Evolutionary conservation across 1,284 basidiomycete species (phyloP).

Genomic region (Fomitopsis pinicola): DNA sequence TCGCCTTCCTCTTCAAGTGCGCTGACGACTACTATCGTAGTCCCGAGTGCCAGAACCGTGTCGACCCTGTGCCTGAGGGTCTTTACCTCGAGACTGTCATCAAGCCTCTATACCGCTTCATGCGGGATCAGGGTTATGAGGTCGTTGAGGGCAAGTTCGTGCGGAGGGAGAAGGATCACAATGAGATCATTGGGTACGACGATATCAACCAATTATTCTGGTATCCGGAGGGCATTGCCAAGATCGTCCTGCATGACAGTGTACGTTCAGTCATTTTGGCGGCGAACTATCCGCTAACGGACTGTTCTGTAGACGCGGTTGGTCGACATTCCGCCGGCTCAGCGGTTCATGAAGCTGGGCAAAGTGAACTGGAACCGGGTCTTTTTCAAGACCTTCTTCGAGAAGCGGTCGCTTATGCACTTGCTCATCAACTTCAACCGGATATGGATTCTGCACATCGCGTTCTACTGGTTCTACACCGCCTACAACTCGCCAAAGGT

Average conservation of each 20-base stretch:
- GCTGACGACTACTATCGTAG: constrained; percentile 99
- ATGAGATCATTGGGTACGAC: constrained; percentile 96
- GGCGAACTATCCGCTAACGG: not conserved
- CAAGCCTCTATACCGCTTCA: constrained; percentile 94
- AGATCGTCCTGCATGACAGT: constrained; percentile 86
- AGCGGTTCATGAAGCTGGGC: constrained; percentile 89
- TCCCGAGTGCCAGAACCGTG: constrained; percentile 93
- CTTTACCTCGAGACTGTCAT: constrained; percentile 91
- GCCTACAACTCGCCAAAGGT: constrained; percentile 95
- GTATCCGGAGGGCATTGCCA: constrained; percentile 97
- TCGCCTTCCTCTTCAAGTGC: constrained; percentile 99
- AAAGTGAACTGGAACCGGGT: constrained; percentile 88
- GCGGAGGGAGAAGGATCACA: constrained; percentile 90
- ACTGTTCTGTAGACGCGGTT: constrained; percentile 67
- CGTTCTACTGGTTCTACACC: constrained; percentile 92
- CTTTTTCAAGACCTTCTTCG: constrained; percentile 97
- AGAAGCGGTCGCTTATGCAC: constrained; percentile 90
- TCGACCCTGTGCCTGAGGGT: constrained; percentile 94
- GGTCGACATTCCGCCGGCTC: constrained; percentile 84
- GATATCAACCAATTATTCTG: constrained; percentile 99
- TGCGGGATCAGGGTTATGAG: constrained; percentile 98
- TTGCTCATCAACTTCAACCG: constrained; percentile 97
- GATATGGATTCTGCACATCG: constrained; percentile 91
- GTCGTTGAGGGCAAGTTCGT: constrained; percentile 95
- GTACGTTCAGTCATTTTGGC: constrained; percentile 38